phyloP scores from a whole-genome alignment of 2,329 filamentous ascomycete genomes.

The Rhytidhysteron rufulum region DNA sequence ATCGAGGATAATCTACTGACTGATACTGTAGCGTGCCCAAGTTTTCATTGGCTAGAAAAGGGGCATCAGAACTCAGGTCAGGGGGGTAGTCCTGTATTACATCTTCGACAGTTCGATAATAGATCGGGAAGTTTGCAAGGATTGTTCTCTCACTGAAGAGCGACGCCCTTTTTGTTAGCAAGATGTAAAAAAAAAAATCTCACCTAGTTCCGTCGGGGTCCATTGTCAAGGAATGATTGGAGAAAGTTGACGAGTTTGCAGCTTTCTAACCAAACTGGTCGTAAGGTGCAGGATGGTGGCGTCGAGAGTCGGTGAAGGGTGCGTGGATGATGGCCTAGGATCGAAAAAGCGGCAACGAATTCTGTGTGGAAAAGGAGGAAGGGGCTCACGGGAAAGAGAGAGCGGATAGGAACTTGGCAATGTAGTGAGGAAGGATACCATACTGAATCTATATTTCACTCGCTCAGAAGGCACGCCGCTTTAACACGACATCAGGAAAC shows the following conservation, averaged over 20 bases:
- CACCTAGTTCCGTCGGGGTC: slow-evolving; percentile 9
- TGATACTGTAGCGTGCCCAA: too few species aligned
- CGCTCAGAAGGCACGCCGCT: slow-evolving; percentile 3
- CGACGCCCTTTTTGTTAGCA: slow-evolving; percentile 13
- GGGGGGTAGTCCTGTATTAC: too few species aligned
- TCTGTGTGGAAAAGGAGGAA: not conserved
- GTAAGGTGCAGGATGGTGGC: not conserved
- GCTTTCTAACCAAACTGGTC: slow-evolving; percentile 1
- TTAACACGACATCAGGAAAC: slow-evolving; percentile 4
- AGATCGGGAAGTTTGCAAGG: too few species aligned
- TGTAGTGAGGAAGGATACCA: not conserved
- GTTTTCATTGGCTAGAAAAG: too few species aligned
- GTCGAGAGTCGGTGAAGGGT: not conserved
- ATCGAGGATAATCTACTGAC: too few species aligned
- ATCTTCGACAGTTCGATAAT: too few species aligned
- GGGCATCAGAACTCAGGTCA: too few species aligned
- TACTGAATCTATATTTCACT: slow-evolving; percentile 1
- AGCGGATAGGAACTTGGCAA: not conserved
- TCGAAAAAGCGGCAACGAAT: too few species aligned
- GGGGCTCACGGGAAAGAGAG: not conserved
- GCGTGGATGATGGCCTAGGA: too few species aligned
- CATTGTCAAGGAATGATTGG: slow-evolving; percentile 8
- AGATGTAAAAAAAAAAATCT: slow-evolving; percentile 13
- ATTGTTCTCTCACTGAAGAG: too few species aligned
- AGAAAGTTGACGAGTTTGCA: slow-evolving; percentile 4